A percentile compares a stretch with the other conserved stretches of the same genome.
Conservation (phyloP, 352 stramenopile species). For the Globisporangium middletonii region DNA sequence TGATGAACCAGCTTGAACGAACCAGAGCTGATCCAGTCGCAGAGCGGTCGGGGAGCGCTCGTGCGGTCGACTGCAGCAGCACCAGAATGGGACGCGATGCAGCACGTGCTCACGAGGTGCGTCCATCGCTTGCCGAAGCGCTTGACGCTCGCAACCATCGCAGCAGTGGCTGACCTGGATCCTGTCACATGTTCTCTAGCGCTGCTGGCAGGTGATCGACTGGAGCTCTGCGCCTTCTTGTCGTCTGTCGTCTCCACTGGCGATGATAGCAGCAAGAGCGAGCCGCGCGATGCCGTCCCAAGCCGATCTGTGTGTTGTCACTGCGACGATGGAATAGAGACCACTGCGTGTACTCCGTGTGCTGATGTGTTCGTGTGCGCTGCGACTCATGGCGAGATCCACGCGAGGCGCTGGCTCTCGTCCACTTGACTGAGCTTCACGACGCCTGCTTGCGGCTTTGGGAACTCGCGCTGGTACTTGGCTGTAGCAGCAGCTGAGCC, state of each 20-base stretch:
- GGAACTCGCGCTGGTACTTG: constrained; percentile 59
- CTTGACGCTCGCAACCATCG: too few species aligned
- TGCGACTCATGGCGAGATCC: constrained; percentile 22
- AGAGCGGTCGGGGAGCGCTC: constrained; percentile 11
- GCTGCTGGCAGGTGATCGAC: background rate
- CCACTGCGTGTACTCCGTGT: constrained; percentile 2
- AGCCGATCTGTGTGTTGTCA: background rate
- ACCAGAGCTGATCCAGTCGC: constrained; percentile 15
- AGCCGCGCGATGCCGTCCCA: background rate
- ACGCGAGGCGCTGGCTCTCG: constrained; percentile 38
- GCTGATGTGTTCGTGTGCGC: background rate
- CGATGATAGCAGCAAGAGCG: background rate
- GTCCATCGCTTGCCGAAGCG: background rate
- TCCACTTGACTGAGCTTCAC: constrained; percentile 26
- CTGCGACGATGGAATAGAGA: background rate
- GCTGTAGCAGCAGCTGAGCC: constrained; percentile 2
- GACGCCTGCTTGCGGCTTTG: constrained; percentile 38
- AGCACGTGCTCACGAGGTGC: constrained; percentile 1
- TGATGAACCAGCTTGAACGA: constrained; percentile 9
- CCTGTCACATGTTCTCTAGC: too few species aligned
- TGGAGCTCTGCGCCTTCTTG: too few species aligned
- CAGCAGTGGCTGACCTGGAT: too few species aligned
- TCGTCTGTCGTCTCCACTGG: background rate
- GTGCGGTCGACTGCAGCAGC: background rate
- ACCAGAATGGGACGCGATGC: background rate